phyloP scores from a whole-genome alignment of 2,329 filamentous ascomycete genomes.

The Penicillium sp. region DNA sequence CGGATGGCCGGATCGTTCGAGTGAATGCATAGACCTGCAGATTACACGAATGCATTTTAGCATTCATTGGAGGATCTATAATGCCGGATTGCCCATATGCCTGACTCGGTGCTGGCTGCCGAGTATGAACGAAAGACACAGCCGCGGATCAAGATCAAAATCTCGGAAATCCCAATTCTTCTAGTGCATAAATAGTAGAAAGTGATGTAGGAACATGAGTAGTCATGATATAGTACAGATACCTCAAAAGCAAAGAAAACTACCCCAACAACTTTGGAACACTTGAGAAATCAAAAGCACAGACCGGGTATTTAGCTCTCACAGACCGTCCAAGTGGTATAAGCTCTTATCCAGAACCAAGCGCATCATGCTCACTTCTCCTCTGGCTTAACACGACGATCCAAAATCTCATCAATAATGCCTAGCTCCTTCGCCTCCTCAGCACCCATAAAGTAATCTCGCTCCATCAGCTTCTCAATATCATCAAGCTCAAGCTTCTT shows the following conservation, averaged over 20 bases:
- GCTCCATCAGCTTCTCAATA: constrained; percentile 93
- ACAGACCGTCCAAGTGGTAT: not conserved
- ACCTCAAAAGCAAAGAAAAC: too few species aligned
- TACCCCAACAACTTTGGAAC: not conserved
- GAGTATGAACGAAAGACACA: not conserved
- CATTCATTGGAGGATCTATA: not conserved
- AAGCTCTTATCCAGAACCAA: not conserved
- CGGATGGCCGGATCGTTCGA: constrained; percentile 35
- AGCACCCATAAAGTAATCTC: constrained; percentile 90
- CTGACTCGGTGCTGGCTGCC: constrained; percentile 8
- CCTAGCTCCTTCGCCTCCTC: constrained; percentile 86
- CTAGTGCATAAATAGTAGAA: not conserved
- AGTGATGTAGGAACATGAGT: not conserved
- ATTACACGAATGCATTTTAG: constrained; percentile 11
- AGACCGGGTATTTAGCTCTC: not conserved
- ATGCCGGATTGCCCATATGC: not conserved
- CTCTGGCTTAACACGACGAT: constrained; percentile 37
- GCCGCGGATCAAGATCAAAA: not conserved
- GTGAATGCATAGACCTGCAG: constrained; percentile 23
- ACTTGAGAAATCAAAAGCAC: not conserved
- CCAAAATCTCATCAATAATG: constrained; percentile 86
- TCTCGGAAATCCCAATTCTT: not conserved
- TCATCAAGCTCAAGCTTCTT: constrained; percentile 71
- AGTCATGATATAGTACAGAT: not conserved
- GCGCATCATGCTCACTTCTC: not conserved